phyloP scores from a whole-genome alignment of 257 asterid genomes.

The Capsicum chinense region DNA sequence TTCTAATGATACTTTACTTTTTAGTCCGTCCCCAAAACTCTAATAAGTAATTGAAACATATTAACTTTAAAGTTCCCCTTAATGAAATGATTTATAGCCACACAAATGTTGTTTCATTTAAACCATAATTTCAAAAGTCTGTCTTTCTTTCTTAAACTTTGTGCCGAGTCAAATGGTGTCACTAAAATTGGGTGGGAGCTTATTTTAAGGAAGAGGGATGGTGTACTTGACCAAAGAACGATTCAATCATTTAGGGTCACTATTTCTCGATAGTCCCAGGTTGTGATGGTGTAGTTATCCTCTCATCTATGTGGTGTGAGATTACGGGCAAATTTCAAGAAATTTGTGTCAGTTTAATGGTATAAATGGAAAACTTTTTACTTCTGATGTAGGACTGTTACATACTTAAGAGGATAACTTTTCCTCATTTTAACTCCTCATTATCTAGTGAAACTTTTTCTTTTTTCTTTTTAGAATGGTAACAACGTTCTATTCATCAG shows the following conservation, averaged over 20 bases:
- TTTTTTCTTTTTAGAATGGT: too few species aligned
- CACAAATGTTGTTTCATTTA: too few species aligned
- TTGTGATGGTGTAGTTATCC: too few species aligned
- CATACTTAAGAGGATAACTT: neutral
- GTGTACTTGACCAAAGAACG: neutral
- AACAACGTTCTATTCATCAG: too few species aligned
- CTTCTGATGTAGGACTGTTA: neutral
- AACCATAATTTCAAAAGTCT: too few species aligned
- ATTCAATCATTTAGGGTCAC: neutral
- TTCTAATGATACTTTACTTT: neutral
- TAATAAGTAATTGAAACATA: too few species aligned
- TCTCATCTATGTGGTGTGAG: neutral
- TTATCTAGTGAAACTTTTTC: neutral
- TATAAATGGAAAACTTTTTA: neutral
- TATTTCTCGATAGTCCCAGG: neutral
- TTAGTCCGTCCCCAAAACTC: too few species aligned
- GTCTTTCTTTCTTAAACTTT: too few species aligned
- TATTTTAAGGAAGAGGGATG: conserved; percentile 6
- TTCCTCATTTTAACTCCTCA: neutral
- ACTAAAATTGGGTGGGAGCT: too few species aligned
- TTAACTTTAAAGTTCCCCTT: too few species aligned
- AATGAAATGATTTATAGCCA: too few species aligned
- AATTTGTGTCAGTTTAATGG: neutral
- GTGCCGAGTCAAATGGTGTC: too few species aligned
- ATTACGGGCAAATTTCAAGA: neutral